Conservation (phyloP, 2,329 filamentous ascomycete genomes). For the Fusarium stilboides region DNA sequence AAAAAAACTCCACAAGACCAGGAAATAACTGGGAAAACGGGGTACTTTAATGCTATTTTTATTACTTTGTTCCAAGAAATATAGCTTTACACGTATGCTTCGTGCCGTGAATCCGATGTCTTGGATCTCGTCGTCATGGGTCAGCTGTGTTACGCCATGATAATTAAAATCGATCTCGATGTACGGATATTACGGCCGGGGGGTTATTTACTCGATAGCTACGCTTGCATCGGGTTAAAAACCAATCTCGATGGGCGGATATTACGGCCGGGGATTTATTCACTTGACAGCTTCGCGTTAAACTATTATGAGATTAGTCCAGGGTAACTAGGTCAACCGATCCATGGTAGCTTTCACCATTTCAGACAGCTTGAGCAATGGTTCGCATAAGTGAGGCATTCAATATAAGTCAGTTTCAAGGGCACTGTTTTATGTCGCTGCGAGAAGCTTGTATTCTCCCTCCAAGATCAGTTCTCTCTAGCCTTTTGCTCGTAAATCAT, state of each 20-base stretch:
- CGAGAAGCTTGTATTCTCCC: too few relatives aligned
- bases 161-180: constrained; percentile 8
- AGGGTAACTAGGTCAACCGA: too few relatives aligned
- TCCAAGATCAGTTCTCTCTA: too few relatives aligned
- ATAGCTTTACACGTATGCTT: background rate
- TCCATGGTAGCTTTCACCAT: too few relatives aligned
- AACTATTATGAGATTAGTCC: too few relatives aligned
- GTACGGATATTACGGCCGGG: background rate
- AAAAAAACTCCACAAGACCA: constrained; percentile 22
- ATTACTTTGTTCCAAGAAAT: background rate
- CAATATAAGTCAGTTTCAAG: too few relatives aligned
- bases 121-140: constrained; percentile 31
- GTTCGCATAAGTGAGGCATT: too few relatives aligned
- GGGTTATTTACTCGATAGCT: background rate
- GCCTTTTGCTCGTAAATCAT: too few relatives aligned
- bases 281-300: background rate
- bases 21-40: constrained; percentile 33
- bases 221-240: background rate
- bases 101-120: constrained; percentile 26
- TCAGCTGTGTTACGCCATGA: constrained; percentile 11
- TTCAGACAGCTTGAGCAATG: too few relatives aligned
- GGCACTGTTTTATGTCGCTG: too few relatives aligned
- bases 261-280: constrained; percentile 2
- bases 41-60: constrained; percentile 19
- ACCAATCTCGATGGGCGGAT: constrained; percentile 13